Evolutionary conservation across 441 rosid genomes (phyloP).

Genomic region (Codiaeum variegatum): DNA sequence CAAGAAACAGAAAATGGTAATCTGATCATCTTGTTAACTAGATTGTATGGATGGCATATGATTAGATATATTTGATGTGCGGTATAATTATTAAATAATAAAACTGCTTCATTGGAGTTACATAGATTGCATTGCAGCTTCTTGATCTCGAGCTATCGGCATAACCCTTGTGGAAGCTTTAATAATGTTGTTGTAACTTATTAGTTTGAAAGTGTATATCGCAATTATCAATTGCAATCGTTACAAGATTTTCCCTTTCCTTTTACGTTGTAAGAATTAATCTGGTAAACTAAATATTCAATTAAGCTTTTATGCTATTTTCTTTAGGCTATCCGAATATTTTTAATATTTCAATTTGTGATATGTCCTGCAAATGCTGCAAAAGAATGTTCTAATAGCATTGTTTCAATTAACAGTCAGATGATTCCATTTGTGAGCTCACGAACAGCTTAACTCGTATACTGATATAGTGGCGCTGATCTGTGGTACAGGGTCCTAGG

Average conservation of each 20-base stretch:
- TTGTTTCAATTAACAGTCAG: not conserved
- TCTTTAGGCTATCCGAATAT: not conserved
- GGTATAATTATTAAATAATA: not conserved
- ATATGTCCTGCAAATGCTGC: not conserved
- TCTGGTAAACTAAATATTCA: not conserved
- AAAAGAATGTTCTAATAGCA: not conserved
- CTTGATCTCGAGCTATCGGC: not conserved
- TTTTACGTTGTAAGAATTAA: not conserved
- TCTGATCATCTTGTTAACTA: not conserved
- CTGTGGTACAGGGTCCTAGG: conserved; percentile 65
- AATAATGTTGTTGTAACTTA: not conserved
- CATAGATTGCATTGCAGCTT: not conserved
- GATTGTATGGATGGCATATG: not conserved
- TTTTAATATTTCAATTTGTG: not conserved
- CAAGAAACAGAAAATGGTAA: no score
- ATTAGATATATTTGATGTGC: not conserved
- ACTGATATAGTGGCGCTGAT: not conserved
- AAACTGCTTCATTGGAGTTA: not conserved
- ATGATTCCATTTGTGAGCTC: not conserved
- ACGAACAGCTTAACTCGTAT: not conserved
- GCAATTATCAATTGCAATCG: no score
- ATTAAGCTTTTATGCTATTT: not conserved
- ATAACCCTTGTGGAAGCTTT: not conserved
- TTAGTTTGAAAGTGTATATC: not conserved
- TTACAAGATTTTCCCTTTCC: not conserved